These are phyloP conservation scores for Plantago rigida DNA, from an alignment of 305 asterid genomes.

Conservation along the genomic window DNA sequence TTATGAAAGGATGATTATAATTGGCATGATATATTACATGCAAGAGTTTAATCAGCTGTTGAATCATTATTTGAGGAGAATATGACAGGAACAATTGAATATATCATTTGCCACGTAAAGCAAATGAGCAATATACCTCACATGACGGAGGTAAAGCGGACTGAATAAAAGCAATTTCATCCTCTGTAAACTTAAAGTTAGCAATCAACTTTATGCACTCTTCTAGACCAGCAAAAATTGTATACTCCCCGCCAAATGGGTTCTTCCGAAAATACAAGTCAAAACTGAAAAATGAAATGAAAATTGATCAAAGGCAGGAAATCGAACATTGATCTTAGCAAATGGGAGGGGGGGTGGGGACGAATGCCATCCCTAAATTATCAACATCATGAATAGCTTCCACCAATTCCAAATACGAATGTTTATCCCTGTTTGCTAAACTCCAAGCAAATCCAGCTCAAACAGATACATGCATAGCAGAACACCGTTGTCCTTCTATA, in stretches of 20 bases:
- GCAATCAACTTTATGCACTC: slow-evolving; percentile 88
- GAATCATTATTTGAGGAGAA: neutral
- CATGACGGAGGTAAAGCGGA: slow-evolving; percentile 63
- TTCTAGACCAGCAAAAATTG: slow-evolving; percentile 90
- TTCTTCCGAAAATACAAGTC: slow-evolving; percentile 73
- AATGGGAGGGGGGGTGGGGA: no score
- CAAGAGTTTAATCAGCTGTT: slow-evolving; percentile 2
- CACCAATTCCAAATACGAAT: no score
- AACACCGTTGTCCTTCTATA: no score
- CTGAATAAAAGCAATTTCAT: slow-evolving; percentile 67
- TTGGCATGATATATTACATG: neutral
- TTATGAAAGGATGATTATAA: neutral
- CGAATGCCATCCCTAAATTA: no score
- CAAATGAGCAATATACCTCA: slow-evolving; percentile 44
- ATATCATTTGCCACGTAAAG: slow-evolving; percentile 3
- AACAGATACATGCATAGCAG: no score
- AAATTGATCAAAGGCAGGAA: slow-evolving; percentile 17
- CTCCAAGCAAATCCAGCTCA: no score
- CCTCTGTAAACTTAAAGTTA: slow-evolving; percentile 64
- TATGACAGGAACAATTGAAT: slow-evolving; percentile 10
- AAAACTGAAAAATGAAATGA: slow-evolving; percentile 45
- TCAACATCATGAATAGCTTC: no score
- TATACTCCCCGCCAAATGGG: slow-evolving; percentile 92
- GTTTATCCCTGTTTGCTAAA: no score
- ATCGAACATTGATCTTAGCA: neutral